A percentile compares a stretch with the other conserved stretches of the same genome.
phyloP scores from a whole-genome alignment of 805 yeast species.

The Cephaloascus fragrans region DNA sequence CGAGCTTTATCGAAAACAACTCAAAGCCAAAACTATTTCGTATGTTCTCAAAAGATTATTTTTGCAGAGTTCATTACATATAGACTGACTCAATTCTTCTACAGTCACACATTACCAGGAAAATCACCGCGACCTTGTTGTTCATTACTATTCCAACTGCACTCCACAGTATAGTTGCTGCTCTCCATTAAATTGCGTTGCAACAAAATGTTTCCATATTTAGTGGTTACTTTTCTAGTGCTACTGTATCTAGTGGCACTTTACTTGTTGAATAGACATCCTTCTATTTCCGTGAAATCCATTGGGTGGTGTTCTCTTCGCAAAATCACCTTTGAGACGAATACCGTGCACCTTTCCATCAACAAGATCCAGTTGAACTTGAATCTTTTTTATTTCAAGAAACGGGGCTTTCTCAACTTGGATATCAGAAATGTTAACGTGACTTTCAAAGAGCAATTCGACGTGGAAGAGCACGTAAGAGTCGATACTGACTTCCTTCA shows the following conservation, averaged over 20 bases:
- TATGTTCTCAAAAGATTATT: too few relatives aligned
- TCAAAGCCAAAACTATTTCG: too few relatives aligned
- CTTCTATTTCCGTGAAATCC: conserved; percentile 7
- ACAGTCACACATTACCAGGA: too few relatives aligned
- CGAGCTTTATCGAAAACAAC: too few relatives aligned
- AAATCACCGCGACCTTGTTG: too few relatives aligned
- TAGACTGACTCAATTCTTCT: too few relatives aligned
- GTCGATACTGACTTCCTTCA: background rate
- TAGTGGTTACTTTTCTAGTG: background rate
- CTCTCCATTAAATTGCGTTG: too few relatives aligned
- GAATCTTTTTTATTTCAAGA: conserved; percentile 3
- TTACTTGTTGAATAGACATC: conserved; percentile 5
- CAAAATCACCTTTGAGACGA: conserved; percentile 3
- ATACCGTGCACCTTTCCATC: conserved; percentile 2
- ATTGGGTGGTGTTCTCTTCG: conserved; percentile 9
- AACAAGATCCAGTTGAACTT: conserved; percentile 3
- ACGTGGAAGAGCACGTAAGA: background rate
- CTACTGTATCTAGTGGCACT: background rate
- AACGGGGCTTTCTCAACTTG: conserved; percentile 4
- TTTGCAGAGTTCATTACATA: too few relatives aligned
- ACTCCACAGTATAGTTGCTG: too few relatives aligned
- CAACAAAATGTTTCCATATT: background rate
- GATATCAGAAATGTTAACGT: background rate
- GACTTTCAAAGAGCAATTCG: background rate
- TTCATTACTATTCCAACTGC: too few relatives aligned